A percentile compares a stretch with the other conserved stretches of the same genome.
phyloP scores from a whole-genome alignment of 306 rosid genomes.

The Phaseolus lunatus region DNA sequence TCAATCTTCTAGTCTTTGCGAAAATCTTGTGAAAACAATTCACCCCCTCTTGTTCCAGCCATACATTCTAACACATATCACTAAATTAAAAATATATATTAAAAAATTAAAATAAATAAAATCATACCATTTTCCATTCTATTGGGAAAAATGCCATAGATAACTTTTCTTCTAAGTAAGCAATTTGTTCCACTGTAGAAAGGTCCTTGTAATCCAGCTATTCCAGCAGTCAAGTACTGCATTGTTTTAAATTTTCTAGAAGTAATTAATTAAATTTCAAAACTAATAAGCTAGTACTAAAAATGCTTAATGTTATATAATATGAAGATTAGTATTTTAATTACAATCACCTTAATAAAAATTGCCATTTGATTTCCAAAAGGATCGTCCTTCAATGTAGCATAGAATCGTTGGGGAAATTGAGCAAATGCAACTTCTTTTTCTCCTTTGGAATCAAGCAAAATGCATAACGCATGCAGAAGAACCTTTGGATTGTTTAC shows the following conservation, averaged over 20 bases:
- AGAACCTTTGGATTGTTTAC: conserved; percentile 60
- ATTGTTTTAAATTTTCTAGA: background rate
- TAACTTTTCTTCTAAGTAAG: conserved; percentile 64
- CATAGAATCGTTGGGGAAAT: conserved; percentile 61
- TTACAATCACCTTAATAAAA: conserved; percentile 41
- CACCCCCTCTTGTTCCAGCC: no score
- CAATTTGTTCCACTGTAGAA: conserved; percentile 63
- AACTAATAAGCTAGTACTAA: background rate
- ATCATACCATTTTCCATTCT: conserved; percentile 32
- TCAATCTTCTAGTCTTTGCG: no score
- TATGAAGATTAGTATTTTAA: background rate
- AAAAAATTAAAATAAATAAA: background rate
- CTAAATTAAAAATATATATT: background rate
- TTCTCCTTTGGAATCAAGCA: conserved; percentile 54
- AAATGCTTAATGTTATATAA: no score
- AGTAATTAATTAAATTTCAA: background rate
- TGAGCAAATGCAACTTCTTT: conserved; percentile 68
- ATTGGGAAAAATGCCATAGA: conserved; percentile 62
- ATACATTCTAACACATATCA: background rate
- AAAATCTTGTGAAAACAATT: no score
- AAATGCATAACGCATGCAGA: conserved; percentile 56
- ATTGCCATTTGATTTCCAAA: conserved; percentile 55
- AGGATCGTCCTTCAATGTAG: conserved; percentile 68
- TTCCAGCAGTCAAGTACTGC: conserved; percentile 50
- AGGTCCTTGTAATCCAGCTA: conserved; percentile 67